These are phyloP conservation scores for Russula vinacea DNA, from an alignment of 768 basidiomycete genomes.

Conservation along the genomic window DNA sequence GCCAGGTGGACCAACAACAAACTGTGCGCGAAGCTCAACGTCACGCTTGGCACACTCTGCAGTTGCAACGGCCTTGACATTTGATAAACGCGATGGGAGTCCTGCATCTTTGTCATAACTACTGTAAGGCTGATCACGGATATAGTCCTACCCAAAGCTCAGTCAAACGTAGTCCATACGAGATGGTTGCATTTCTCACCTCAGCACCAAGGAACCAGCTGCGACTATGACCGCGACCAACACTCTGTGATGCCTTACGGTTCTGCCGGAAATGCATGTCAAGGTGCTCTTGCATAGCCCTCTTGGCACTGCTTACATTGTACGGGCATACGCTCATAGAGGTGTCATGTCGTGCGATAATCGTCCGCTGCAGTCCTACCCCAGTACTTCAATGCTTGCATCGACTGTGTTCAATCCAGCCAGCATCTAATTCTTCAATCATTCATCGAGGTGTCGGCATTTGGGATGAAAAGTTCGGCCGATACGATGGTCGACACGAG, in stretches of 20 bases:
- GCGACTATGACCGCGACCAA: conserved; percentile 82
- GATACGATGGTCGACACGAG: too few species aligned
- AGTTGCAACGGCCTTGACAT: conserved; percentile 56
- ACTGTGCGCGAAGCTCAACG: conserved; percentile 69
- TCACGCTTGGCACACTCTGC: conserved; percentile 70
- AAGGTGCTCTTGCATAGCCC: conserved; percentile 79
- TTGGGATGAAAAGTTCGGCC: too few species aligned
- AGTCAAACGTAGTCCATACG: background rate
- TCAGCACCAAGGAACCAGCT: conserved; percentile 85
- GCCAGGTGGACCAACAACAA: conserved; percentile 86
- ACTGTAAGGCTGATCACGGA: conserved; percentile 60
- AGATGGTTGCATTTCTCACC: conserved; percentile 46
- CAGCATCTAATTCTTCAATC: too few species aligned
- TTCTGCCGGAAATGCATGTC: conserved; percentile 98
- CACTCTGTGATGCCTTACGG: conserved; percentile 70
- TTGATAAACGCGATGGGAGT: conserved; percentile 48
- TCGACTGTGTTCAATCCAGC: too few species aligned
- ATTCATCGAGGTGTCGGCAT: too few species aligned
- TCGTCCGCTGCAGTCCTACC: too few species aligned
- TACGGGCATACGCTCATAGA: conserved; percentile 70
- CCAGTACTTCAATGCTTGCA: too few species aligned
- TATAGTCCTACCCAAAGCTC: conserved; percentile 69
- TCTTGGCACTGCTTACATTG: conserved; percentile 96
- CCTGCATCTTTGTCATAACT: conserved; percentile 68
- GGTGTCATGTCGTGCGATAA: too few species aligned